Percentiles rank a stretch among this genome's conserved stretches.
Conservation (phyloP, 108 stramenopile species). For the Nitzschia sp. region DNA sequence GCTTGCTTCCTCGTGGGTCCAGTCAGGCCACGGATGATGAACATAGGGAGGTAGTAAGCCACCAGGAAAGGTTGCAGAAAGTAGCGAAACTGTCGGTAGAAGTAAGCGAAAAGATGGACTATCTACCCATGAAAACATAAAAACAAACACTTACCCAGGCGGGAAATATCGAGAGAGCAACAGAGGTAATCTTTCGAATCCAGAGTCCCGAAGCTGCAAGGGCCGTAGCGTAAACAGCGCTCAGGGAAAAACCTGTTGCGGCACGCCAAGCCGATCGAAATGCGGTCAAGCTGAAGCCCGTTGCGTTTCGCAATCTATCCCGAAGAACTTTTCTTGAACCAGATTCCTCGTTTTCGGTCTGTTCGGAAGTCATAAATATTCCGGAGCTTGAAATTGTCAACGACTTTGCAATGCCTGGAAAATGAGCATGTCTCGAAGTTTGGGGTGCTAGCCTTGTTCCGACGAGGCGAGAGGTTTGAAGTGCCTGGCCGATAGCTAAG, state of each 20-base stretch:
- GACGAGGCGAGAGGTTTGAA: too few relatives aligned
- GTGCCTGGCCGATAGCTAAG: too few relatives aligned
- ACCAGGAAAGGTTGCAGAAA: constrained; percentile 72
- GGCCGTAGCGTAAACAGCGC: constrained; percentile 37
- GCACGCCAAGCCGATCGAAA: constrained; percentile 57
- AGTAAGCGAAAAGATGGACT: neutral
- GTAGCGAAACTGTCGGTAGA: constrained; percentile 46
- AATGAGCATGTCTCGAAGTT: too few relatives aligned
- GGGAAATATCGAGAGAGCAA: constrained; percentile 31
- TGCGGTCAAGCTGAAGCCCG: constrained; percentile 70
- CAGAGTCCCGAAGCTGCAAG: constrained; percentile 28
- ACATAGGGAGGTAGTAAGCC: constrained; percentile 65
- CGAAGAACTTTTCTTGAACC: neutral
- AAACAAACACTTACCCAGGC: constrained; percentile 18
- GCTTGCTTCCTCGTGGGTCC: constrained; percentile 40
- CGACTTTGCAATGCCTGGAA: too few relatives aligned
- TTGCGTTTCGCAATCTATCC: constrained; percentile 39
- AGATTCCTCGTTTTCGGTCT: neutral
- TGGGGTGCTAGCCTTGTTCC: too few relatives aligned
- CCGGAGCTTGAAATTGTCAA: too few relatives aligned
- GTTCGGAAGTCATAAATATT: too few relatives aligned
- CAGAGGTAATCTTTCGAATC: constrained; percentile 32
- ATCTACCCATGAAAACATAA: neutral
- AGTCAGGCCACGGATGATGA: constrained; percentile 29
- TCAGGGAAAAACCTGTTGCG: constrained; percentile 59